phyloP scores from a whole-genome alignment of 805 yeast species.

The Saccharomyces paradoxus region DNA sequence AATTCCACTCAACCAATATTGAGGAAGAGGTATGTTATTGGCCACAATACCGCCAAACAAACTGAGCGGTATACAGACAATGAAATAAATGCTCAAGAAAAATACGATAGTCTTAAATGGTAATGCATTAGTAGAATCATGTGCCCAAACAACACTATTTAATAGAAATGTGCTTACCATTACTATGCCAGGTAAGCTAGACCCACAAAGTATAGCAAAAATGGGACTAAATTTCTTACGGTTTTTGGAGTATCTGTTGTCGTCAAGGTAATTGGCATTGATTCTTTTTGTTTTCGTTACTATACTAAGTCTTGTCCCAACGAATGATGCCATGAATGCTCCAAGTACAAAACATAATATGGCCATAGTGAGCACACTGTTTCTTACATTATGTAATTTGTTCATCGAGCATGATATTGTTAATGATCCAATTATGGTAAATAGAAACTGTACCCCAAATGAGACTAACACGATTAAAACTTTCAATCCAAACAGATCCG shows the following conservation, averaged over 20 bases:
- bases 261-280: neutral
- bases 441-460: slow-evolving; percentile 65
- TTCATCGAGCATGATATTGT: slow-evolving; percentile 49
- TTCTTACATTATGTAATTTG: slow-evolving; percentile 58
- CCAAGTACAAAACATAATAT: slow-evolving; percentile 54
- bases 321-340: slow-evolving; percentile 67
- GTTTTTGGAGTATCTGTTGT: slow-evolving; percentile 1
- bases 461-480: slow-evolving; percentile 53
- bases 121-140: slow-evolving; percentile 63
- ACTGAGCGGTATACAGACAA: slow-evolving; percentile 69
- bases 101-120: slow-evolving; percentile 70
- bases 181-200: slow-evolving; percentile 39
- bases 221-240: slow-evolving; percentile 3
- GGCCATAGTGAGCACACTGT: slow-evolving; percentile 57
- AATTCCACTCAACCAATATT: neutral
- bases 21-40: neutral
- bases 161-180: slow-evolving; percentile 45
- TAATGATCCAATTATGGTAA: slow-evolving; percentile 56
- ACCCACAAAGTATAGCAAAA: slow-evolving; percentile 41
- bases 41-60: slow-evolving; percentile 52
- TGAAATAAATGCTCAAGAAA: slow-evolving; percentile 48
- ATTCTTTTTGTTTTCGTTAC: slow-evolving; percentile 1
- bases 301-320: slow-evolving; percentile 46
- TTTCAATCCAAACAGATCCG: slow-evolving; percentile 10
- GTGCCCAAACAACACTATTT: slow-evolving; percentile 67